These are phyloP conservation scores for Eutypella sp. DNA, from an alignment of 2,329 filamentous ascomycete species.

Conservation along the genomic window DNA sequence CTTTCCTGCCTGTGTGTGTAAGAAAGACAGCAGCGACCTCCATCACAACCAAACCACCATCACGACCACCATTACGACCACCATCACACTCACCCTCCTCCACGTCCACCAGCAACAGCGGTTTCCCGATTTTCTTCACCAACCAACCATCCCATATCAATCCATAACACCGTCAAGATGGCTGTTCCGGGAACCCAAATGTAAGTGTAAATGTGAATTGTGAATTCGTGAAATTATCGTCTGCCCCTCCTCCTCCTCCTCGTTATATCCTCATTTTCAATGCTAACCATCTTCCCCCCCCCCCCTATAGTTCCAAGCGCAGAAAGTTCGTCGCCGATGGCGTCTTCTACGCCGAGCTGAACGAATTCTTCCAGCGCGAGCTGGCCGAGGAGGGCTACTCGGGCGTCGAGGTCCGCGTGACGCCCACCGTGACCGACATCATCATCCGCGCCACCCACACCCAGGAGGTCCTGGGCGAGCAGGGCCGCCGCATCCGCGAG, in stretches of 20 bases:
- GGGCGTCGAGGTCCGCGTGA: constrained; percentile 99
- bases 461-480: constrained; percentile 99
- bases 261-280: too few relatives aligned
- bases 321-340: constrained; percentile 96
- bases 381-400: constrained; percentile 99
- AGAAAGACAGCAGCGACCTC: constrained; percentile 11
- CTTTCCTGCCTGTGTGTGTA: constrained; percentile 8
- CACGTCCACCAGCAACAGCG: too few relatives aligned
- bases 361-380: constrained; percentile 99
- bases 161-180: constrained; percentile 53
- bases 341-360: constrained; percentile 99
- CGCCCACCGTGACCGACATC: constrained; percentile 99
- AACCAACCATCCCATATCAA: constrained; percentile 24
- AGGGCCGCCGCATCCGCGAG: constrained; percentile 99
- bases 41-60: constrained; percentile 15
- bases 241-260: too few relatives aligned
- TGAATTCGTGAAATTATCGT: neutral
- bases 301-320: constrained; percentile 68
- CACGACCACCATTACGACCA: constrained; percentile 1
- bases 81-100: constrained; percentile 9
- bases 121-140: constrained; percentile 34
- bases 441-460: constrained; percentile 99
- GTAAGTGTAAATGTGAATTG: constrained; percentile 36
- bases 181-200: constrained; percentile 58
- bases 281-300: constrained; percentile 11